Percentiles rank a stretch among this genome's conserved stretches.
Conservation (phyloP, 2,329 filamentous ascomycete genomes). For the Arthrobotrys iridis region DNA sequence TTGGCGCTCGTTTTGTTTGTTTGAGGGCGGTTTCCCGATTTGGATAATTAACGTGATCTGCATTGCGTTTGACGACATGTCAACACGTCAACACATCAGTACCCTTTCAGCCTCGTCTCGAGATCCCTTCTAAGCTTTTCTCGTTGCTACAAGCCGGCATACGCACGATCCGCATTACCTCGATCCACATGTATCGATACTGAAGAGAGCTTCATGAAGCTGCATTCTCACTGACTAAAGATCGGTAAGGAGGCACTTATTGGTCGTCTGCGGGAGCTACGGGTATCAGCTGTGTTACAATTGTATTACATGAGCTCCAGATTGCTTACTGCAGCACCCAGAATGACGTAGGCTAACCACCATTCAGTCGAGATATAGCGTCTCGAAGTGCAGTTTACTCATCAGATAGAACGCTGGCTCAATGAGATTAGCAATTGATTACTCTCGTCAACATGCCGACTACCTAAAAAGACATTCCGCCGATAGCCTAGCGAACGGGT, state of each 20-base stretch:
- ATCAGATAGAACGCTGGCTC: conserved; percentile 13
- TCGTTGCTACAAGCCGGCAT: too few relatives aligned
- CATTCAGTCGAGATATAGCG: neutral
- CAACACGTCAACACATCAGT: conserved; percentile 35
- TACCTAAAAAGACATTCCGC: conserved; percentile 35
- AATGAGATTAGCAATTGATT: conserved; percentile 47
- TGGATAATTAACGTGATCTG: neutral
- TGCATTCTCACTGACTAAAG: neutral
- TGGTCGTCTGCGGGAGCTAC: neutral
- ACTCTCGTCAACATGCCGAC: conserved; percentile 54
- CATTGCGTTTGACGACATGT: conserved; percentile 1
- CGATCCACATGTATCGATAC: neutral
- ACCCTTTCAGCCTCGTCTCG: neutral
- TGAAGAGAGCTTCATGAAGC: neutral
- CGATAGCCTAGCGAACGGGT: conserved; percentile 45
- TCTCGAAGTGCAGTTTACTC: conserved; percentile 35
- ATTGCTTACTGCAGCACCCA: conserved; percentile 41
- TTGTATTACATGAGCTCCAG: conserved; percentile 43
- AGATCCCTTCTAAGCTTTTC: too few relatives aligned
- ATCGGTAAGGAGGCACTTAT: neutral
- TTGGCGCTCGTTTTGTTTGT: conserved; percentile 12
- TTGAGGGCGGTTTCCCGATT: neutral
- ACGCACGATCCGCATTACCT: too few relatives aligned
- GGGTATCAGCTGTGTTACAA: conserved; percentile 2
- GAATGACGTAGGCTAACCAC: conserved; percentile 13